Evolutionary conservation across 176 grass and related monocot species (phyloP), one percentile per base, ranked within the genome.

Genomic region (Avena eriantha): DNA sequence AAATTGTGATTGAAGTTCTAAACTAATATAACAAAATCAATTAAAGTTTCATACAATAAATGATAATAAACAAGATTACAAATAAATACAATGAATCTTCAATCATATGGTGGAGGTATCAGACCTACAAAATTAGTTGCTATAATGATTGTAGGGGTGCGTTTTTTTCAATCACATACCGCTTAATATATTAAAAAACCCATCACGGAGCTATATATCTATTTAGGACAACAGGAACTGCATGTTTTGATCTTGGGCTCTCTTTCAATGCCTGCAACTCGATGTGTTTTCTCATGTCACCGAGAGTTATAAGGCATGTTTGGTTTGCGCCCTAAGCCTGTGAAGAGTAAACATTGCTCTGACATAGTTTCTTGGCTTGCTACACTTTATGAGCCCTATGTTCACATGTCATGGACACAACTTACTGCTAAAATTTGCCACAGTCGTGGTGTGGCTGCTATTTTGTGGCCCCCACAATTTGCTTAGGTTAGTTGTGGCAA

Each of bases 51-150:
- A 3, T 72, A 72, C 69, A 43, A 45, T n/a, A 72, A 72, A 72
- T n/a, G 39, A 41, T 70, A n/a, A 10, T 43, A 35, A 39, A 70
- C 35, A n/a, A 70, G 35, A 19, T 34, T 41, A 43, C 41, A 33
- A 43, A 36, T 69, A 70, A 70, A 70, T 41, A 70, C 54, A 41
- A 41, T n/a, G 10, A 34, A 70, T 41, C 69, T 72, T 72, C 34
- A 72, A 12, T 72, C 69, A 22, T 7, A 72, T 72, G 69, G 69
- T 10, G 39, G 19, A 45, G 8, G 3, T 55, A n/a, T 9, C 21
- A 58, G 19, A 58, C 56, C 56, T 58, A 58, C 21, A n/a, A 19
- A 22, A 58, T 58, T 58, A 58, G 56, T 21, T 4, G 21, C n/a
- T 58, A 10, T 19, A 22, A 58, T 7, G 8, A 7, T n/a, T 58